Percentiles rank a stretch among this genome's conserved stretches.
phyloP scores from a whole-genome alignment of 495 filamentous ascomycete genomes.

The Talaromyces trachyspermus region DNA sequence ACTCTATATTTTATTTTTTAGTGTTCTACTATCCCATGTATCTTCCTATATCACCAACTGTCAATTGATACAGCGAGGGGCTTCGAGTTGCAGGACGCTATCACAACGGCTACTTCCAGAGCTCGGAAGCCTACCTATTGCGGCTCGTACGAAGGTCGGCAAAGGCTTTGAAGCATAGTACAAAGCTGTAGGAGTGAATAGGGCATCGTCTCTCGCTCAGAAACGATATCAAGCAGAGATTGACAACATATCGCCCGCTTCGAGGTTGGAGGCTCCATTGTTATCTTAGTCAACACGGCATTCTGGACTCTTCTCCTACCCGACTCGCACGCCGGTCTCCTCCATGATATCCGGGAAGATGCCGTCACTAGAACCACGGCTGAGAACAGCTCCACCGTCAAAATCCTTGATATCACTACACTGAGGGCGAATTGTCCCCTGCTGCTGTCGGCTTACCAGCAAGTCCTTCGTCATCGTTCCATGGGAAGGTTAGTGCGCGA shows the following conservation, averaged over 20 bases:
- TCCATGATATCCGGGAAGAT: conserved; percentile 20
- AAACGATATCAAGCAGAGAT: conserved; percentile 19
- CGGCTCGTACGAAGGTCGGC: conserved; percentile 20
- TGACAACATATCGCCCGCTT: conserved; percentile 26
- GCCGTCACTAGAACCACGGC: conserved; percentile 7
- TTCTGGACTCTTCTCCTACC: conserved; percentile 27
- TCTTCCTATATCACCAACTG: too few species aligned
- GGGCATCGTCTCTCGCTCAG: conserved; percentile 21
- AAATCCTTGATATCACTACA: conserved; percentile 16
- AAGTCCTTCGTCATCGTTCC: conserved; percentile 10
- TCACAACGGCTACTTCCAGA: conserved; percentile 31
- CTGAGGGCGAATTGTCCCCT: conserved; percentile 21
- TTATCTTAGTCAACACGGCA: conserved; percentile 27
- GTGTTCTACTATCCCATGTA: too few species aligned
- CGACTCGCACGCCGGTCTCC: conserved; percentile 19
- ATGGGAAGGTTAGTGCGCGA: conserved; percentile 10
- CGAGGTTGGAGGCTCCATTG: conserved; percentile 24
- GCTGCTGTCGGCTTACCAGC: conserved; percentile 19
- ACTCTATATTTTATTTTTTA: too few species aligned
- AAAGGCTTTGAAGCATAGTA: conserved; percentile 29
- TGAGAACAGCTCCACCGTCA: conserved; percentile 4
- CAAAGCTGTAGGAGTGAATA: conserved; percentile 14
- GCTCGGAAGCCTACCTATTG: conserved; percentile 23
- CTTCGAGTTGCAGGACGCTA: conserved; percentile 23
- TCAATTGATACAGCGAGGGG: too few species aligned